These are phyloP conservation scores for Fusarium avenaceum DNA, from an alignment of 2,329 filamentous ascomycete species.

Conservation along the genomic window DNA sequence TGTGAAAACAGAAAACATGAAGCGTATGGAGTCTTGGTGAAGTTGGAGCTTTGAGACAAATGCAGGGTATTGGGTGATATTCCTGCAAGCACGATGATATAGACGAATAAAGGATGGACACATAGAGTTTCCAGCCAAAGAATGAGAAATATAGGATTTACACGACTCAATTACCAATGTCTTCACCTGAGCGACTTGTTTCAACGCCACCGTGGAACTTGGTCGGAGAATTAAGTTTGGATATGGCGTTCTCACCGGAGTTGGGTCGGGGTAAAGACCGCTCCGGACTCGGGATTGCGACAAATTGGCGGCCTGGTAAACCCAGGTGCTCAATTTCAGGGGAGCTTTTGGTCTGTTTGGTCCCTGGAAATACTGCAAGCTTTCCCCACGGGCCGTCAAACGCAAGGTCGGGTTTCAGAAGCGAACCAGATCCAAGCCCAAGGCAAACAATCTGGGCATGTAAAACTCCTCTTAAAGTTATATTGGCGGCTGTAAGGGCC, in stretches of 20 bases:
- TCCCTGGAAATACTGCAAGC: slow-evolving; percentile 16
- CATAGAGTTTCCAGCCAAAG: not conserved
- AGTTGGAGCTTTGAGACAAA: too few species aligned
- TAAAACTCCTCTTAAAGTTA: slow-evolving; percentile 5
- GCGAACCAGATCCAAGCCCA: slow-evolving; percentile 16
- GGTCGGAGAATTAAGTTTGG: slow-evolving; percentile 31
- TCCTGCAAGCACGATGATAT: too few species aligned
- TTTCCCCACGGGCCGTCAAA: slow-evolving; percentile 30
- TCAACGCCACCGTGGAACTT: slow-evolving; percentile 15
- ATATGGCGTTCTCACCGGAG: slow-evolving; percentile 31
- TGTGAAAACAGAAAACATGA: too few species aligned
- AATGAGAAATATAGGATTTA: slow-evolving; percentile 20
- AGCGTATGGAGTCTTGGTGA: too few species aligned
- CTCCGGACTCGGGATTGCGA: slow-evolving; percentile 31
- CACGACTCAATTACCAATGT: slow-evolving; percentile 37
- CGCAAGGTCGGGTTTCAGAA: slow-evolving; percentile 24
- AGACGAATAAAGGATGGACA: too few species aligned
- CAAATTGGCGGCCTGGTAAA: slow-evolving; percentile 25
- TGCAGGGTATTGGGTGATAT: too few species aligned
- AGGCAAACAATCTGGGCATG: not conserved
- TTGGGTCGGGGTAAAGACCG: slow-evolving; percentile 36
- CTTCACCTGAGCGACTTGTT: slow-evolving; percentile 28
- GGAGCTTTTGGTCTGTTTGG: slow-evolving; percentile 23
- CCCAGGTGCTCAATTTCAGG: slow-evolving; percentile 15
- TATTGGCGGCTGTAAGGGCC: slow-evolving; percentile 30